Percentiles rank a stretch among this genome's conserved stretches.
These are phyloP conservation scores for Apophysomyces variabilis DNA, from an alignment of 371 early-diverging fungal species.

Conservation along the genomic window DNA sequence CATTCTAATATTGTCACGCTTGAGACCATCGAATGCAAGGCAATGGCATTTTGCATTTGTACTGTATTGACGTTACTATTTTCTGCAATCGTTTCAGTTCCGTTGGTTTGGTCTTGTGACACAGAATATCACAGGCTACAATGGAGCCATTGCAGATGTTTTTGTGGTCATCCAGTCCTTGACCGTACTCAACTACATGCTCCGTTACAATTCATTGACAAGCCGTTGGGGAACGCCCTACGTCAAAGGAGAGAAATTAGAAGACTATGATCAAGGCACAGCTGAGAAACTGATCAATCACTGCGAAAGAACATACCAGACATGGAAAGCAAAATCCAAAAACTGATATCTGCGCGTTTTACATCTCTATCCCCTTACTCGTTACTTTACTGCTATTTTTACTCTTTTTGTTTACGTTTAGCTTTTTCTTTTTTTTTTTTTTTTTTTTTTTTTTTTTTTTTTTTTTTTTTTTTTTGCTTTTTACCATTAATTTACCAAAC, in stretches of 20 bases:
- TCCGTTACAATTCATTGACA: conserved; percentile 52
- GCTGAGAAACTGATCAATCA: conserved; percentile 37
- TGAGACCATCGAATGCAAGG: not conserved
- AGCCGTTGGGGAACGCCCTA: conserved; percentile 47
- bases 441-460: no score
- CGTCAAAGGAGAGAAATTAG: conserved; percentile 38
- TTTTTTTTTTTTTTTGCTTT: no score
- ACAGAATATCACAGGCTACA: conserved; percentile 64
- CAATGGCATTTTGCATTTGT: conserved; percentile 4
- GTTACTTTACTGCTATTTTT: no score
- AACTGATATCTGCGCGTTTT: not conserved
- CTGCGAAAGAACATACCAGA: conserved; percentile 42
- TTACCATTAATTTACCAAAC: no score
- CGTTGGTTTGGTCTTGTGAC: conserved; percentile 54
- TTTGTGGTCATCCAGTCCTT: conserved; percentile 53
- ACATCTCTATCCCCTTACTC: no score
- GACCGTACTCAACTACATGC: conserved; percentile 40
- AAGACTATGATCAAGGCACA: conserved; percentile 26
- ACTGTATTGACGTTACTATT: not conserved
- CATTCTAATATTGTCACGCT: not conserved
- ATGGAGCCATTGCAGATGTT: conserved; percentile 58
- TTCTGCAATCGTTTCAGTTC: conserved; percentile 30
- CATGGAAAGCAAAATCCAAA: conserved; percentile 27
- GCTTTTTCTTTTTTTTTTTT: no score
- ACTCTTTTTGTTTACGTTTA: not conserved